phyloP scores from a whole-genome alignment of 768 basidiomycete genomes.

The Auricularia cornea region DNA sequence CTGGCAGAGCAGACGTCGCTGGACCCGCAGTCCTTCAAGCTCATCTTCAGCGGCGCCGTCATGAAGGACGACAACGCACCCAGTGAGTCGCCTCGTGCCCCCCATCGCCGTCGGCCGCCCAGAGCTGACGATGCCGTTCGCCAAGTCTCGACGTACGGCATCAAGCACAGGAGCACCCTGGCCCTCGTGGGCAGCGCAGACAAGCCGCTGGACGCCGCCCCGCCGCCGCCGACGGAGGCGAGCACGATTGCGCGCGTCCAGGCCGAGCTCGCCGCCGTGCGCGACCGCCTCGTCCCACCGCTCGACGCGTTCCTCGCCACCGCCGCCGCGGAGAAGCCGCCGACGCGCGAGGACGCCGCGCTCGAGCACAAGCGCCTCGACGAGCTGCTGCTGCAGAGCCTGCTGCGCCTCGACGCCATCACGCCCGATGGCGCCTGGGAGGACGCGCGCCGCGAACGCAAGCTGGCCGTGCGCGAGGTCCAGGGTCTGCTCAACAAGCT shows the following conservation, averaged over 20 bases:
- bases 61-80: conserved; percentile 75
- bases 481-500: conserved; percentile 75
- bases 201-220: conserved; percentile 16
- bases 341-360: conserved; percentile 20
- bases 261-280: conserved; percentile 43
- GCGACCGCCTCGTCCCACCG: conserved; percentile 43
- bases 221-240: conserved; percentile 30
- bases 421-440: conserved; percentile 66
- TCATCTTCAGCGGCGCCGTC: conserved; percentile 84
- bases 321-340: conserved; percentile 15
- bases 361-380: conserved; percentile 52
- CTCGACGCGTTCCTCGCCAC: conserved; percentile 47
- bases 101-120: conserved; percentile 6
- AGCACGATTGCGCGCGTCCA: conserved; percentile 46
- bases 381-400: conserved; percentile 78
- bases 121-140: neutral
- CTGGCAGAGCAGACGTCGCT: conserved; percentile 73
- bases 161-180: conserved; percentile 61
- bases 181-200: conserved; percentile 53
- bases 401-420: conserved; percentile 81
- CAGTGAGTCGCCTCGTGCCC: conserved; percentile 32
- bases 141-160: conserved; percentile 65
- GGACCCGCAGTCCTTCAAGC: conserved; percentile 61
- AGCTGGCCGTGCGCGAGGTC: conserved; percentile 78
- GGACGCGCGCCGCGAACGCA: conserved; percentile 69